A percentile compares a stretch with the other conserved stretches of the same genome.
Conservation (phyloP, 176 grass and related monocot species). For the Coix lacrymajobi region DNA sequence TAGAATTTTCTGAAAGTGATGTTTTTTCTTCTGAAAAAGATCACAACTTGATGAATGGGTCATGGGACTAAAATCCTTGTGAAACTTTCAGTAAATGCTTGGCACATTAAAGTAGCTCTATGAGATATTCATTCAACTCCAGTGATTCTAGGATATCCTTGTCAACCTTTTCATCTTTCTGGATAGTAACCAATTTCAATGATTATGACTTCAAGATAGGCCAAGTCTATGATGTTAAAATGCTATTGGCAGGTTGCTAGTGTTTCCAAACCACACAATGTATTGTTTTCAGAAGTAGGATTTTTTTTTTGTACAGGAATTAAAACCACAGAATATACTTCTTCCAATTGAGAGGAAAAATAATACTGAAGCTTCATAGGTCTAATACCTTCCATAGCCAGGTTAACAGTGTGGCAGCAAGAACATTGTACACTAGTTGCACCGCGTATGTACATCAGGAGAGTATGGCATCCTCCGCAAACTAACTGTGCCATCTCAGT, state of each 20-base stretch:
- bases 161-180: constrained; percentile 17
- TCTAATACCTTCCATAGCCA: constrained; percentile 79
- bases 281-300: neutral
- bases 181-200: constrained; percentile 18
- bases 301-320: constrained; percentile 6
- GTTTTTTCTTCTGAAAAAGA: neutral
- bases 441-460: constrained; percentile 94
- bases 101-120: neutral
- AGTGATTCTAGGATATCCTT: constrained; percentile 16
- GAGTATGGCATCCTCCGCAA: constrained; percentile 96
- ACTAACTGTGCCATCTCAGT: constrained; percentile 96
- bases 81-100: neutral
- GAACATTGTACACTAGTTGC: constrained; percentile 95
- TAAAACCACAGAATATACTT: constrained; percentile 25
- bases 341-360: constrained; percentile 10
- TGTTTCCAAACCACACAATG: constrained; percentile 1
- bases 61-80: neutral
- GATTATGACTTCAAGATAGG: constrained; percentile 30
- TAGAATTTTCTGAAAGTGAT: neutral
- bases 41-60: neutral
- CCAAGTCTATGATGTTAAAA: constrained; percentile 32
- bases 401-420: constrained; percentile 95
- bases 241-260: constrained; percentile 15
- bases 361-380: neutral
- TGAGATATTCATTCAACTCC: constrained; percentile 15